These are phyloP conservation scores for Thermothelomyces thermophilus DNA, from an alignment of 2,329 filamentous ascomycete species.

Conservation along the genomic window DNA sequence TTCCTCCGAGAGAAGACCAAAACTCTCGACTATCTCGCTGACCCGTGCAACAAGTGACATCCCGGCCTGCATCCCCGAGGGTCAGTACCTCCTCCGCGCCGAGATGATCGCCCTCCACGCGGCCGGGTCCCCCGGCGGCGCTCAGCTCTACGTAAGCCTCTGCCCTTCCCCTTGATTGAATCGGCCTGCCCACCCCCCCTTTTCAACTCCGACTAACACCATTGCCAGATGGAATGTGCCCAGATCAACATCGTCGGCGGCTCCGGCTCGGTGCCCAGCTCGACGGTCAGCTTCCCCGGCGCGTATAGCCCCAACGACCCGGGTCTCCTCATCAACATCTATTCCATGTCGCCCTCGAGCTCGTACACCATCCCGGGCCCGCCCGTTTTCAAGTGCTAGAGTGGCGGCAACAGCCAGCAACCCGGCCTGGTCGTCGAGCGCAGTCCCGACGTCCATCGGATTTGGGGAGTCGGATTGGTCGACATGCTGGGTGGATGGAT, in stretches of 20 bases:
- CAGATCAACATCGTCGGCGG: slow-evolving; percentile 35
- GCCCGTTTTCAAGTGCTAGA: slow-evolving; percentile 21
- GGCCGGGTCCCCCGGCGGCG: slow-evolving; percentile 33
- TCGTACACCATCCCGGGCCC: slow-evolving; percentile 30
- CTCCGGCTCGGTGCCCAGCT: slow-evolving; percentile 26
- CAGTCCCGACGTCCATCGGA: too few relatives aligned
- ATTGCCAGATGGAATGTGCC: slow-evolving; percentile 38
- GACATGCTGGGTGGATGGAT: too few relatives aligned
- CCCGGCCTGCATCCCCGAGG: slow-evolving; percentile 41
- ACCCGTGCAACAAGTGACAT: slow-evolving; percentile 28
- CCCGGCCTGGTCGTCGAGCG: too few relatives aligned
- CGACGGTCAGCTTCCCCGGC: slow-evolving; percentile 34
- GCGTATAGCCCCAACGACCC: slow-evolving; percentile 34
- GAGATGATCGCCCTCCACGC: slow-evolving; percentile 52
- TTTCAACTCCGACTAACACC: too few relatives aligned
- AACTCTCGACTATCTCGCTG: background rate
- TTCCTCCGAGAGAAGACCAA: background rate
- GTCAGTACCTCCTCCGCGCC: slow-evolving; percentile 51
- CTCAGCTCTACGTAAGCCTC: slow-evolving; percentile 35
- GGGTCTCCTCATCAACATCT: slow-evolving; percentile 34
- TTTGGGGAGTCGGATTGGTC: too few relatives aligned
- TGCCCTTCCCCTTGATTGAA: background rate
- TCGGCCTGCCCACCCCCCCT: background rate
- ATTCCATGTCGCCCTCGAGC: slow-evolving; percentile 29
- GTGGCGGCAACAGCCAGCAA: background rate